phyloP scores from a whole-genome alignment of 257 asterid species.

The Nicotiana benthamiana region DNA sequence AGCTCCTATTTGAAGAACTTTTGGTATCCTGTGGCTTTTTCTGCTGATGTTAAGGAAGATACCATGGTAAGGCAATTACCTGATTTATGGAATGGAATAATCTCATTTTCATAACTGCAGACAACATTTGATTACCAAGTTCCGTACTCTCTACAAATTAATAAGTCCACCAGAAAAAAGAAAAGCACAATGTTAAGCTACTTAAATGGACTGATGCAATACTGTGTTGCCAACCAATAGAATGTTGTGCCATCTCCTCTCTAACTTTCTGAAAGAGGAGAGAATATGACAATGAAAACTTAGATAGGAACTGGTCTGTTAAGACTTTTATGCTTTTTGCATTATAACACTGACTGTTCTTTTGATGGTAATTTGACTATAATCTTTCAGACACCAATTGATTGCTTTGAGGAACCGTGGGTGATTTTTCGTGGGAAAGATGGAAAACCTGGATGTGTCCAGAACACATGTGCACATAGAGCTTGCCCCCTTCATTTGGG shows the following conservation, averaged over 20 bases:
- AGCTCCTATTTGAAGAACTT: constrained; percentile 57
- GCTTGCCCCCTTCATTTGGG: constrained; percentile 96
- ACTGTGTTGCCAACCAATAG: not conserved
- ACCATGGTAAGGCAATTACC: constrained; percentile 58
- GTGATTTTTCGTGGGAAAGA: constrained; percentile 88
- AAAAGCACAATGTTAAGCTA: not conserved
- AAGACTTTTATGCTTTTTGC: not conserved
- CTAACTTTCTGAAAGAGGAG: not conserved
- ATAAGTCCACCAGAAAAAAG: not conserved
- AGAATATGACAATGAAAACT: not conserved
- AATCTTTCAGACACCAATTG: constrained; percentile 61
- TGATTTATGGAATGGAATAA: not conserved
- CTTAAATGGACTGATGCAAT: not conserved
- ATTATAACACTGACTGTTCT: not conserved
- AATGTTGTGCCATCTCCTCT: not conserved
- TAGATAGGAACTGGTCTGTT: not conserved
- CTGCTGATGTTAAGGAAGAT: constrained; percentile 73
- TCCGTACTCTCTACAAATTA: not conserved
- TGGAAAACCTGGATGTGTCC: constrained; percentile 90
- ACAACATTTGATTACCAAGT: not conserved
- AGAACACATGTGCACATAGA: constrained; percentile 88
- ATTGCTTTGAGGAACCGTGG: constrained; percentile 97
- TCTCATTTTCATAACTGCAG: not conserved
- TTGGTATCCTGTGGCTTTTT: constrained; percentile 95
- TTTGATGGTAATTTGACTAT: not conserved